Evolutionary conservation across 2,329 filamentous ascomycete species (phyloP).

Genomic region (Trichoderma atroviride): DNA sequence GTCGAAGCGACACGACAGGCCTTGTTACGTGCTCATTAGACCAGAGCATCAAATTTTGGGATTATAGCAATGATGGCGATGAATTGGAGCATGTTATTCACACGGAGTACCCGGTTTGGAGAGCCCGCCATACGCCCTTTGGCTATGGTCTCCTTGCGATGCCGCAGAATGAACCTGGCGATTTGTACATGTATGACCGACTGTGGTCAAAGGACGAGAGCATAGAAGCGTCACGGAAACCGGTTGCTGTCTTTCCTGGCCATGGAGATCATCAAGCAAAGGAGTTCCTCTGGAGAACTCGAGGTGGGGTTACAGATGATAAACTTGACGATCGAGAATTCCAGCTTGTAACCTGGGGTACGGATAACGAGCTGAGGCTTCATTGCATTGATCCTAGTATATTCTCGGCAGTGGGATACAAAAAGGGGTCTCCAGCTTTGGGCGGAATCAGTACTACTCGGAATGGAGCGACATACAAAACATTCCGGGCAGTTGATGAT

Average conservation of each 20-base stretch:
- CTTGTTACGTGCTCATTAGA: constrained; percentile 89
- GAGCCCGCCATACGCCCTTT: constrained; percentile 89
- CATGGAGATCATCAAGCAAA: constrained; percentile 74
- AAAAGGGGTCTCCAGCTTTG: constrained; percentile 66
- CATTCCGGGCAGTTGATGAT: constrained; percentile 74
- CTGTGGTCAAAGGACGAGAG: constrained; percentile 50
- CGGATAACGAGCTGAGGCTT: constrained; percentile 79
- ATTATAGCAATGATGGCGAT: constrained; percentile 66
- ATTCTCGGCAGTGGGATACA: constrained; percentile 70
- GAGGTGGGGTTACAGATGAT: constrained; percentile 68
- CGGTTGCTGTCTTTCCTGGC: constrained; percentile 61
- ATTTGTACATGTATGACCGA: constrained; percentile 82
- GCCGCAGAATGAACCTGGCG: constrained; percentile 85
- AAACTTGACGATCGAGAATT: constrained; percentile 84
- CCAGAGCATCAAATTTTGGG: constrained; percentile 92
- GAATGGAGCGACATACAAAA: constrained; percentile 82
- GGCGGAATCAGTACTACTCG: constrained; percentile 73
- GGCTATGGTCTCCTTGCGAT: constrained; percentile 84
- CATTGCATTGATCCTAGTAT: constrained; percentile 70
- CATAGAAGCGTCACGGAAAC: constrained; percentile 48
- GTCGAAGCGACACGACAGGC: constrained; percentile 70
- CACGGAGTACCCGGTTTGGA: constrained; percentile 86
- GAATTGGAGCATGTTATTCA: constrained; percentile 74
- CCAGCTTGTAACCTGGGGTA: constrained; percentile 90
- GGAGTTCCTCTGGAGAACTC: constrained; percentile 86